Conservation (phyloP, 2,329 filamentous ascomycete genomes). For the Pseudonectria buxi region DNA sequence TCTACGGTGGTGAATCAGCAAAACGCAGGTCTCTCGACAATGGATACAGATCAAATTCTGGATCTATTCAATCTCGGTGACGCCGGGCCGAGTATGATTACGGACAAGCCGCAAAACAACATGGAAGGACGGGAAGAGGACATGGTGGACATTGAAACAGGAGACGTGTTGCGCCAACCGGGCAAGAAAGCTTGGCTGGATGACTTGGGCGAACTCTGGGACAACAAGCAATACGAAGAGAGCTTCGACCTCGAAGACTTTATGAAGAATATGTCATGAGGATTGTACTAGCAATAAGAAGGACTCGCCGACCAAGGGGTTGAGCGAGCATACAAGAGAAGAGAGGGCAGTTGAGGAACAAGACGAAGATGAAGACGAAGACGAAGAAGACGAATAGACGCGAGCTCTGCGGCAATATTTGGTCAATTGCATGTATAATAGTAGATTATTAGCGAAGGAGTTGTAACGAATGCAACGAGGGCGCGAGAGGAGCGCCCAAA, state of each 20-base stretch:
- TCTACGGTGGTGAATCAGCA: slow-evolving; percentile 98
- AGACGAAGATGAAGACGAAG: neutral
- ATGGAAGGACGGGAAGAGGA: slow-evolving; percentile 66
- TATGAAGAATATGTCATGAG: slow-evolving; percentile 79
- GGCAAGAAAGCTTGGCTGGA: slow-evolving; percentile 96
- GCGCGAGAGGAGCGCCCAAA: neutral
- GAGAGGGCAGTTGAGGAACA: too few relatives aligned
- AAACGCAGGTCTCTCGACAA: slow-evolving; percentile 86
- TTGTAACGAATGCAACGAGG: slow-evolving; percentile 9
- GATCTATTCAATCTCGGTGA: slow-evolving; percentile 93
- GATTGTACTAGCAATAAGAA: neutral
- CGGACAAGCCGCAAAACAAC: slow-evolving; percentile 51
- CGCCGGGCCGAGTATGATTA: slow-evolving; percentile 58
- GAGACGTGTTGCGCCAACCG: slow-evolving; percentile 87
- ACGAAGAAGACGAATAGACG: neutral
- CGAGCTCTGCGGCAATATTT: neutral
- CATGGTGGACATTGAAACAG: slow-evolving; percentile 87
- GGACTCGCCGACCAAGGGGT: neutral
- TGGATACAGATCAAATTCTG: slow-evolving; percentile 98
- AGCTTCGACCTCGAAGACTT: slow-evolving; percentile 96
- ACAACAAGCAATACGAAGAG: slow-evolving; percentile 95
- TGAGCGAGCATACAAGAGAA: neutral
- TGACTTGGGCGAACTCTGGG: slow-evolving; percentile 92
- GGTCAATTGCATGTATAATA: slow-evolving; percentile 18
- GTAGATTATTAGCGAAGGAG: slow-evolving; percentile 23